Base-by-base conservation (phyloP, 257 asterid species). In the Plectranthus barbatus region DNA sequence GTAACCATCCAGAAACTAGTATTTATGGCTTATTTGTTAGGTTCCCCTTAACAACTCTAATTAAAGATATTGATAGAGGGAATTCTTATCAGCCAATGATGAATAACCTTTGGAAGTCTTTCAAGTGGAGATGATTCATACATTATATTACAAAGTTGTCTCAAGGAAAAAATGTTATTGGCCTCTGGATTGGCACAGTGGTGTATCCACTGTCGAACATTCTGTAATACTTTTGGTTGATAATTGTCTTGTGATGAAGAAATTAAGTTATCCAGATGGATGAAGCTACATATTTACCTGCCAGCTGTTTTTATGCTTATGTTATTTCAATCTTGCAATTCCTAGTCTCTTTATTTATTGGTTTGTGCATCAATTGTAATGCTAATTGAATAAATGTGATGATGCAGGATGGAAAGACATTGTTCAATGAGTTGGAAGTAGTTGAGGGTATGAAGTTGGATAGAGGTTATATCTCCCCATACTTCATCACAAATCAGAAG, bases 361-460 rank as follows among this genome's bases (percentile, higher is more conserved):
- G 24, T 44, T 9, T 20, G 56, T 45, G 33, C 20, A 15, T 46
- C 6, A 6, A 12, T 21, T n/a, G 21, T 7, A 9, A 5, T 52
- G 18, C 15, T 50, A 31, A 42, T 10, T 15, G 26, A 56, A 23
- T 42, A 41, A 39, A 29, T 46, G 23, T 60, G 56, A 24, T 42
- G 52, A 51, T 76, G 66, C 47, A 93, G 99, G 97, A 93, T 60
- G 99, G 99, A 4, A 90, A 93, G 68, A 93, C 99, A 19, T 67
- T 93, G 73, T 79, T 67, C 62, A 85, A 93, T 73, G 97, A 93
- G 72, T 67, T 92, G 83, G 99, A 87, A 75, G 99, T 92, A 55
- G 97, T 92, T 19, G 99, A 92, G 75, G 99, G 99, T 31, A 92
- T 92, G 99, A 92, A 92, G 77, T 69, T 92, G 34, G 97, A 89